Percentiles rank a stretch among this genome's conserved stretches.
Evolutionary conservation across 2,329 filamentous ascomycete genomes (phyloP).

Genomic region (Fusarium sulawesiense): DNA sequence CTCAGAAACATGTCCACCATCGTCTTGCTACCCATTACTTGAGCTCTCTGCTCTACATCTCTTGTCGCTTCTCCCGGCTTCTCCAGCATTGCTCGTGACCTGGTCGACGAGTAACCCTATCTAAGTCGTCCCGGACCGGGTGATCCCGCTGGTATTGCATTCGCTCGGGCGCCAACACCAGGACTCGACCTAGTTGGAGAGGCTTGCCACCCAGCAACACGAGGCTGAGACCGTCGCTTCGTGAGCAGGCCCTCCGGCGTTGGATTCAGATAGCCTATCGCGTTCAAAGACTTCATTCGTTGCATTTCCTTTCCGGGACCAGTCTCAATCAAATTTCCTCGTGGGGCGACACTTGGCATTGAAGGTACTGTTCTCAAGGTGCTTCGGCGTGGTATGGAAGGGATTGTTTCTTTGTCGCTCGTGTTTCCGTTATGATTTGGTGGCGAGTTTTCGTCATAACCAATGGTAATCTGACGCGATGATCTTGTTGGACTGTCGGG

Average conservation of each 20-base stretch:
- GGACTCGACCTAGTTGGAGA: constrained; percentile 49
- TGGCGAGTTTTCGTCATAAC: constrained; percentile 36
- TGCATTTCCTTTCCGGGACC: constrained; percentile 13
- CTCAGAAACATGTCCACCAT: constrained; percentile 68
- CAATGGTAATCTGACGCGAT: not conserved
- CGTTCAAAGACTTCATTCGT: constrained; percentile 45
- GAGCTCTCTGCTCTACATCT: constrained; percentile 45
- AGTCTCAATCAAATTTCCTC: not conserved
- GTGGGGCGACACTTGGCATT: constrained; percentile 32
- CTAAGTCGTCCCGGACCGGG: constrained; percentile 2
- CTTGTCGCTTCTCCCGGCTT: not conserved
- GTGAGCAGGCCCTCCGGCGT: constrained; percentile 33
- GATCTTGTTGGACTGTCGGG: not conserved
- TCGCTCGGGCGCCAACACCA: constrained; percentile 24
- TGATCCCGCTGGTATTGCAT: constrained; percentile 18
- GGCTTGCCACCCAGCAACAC: constrained; percentile 26
- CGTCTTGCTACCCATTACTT: constrained; percentile 58
- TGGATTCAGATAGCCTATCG: constrained; percentile 29
- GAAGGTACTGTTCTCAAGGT: constrained; percentile 45
- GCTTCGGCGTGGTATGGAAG: constrained; percentile 33
- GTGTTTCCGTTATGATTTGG: constrained; percentile 4
- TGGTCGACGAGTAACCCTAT: constrained; percentile 16
- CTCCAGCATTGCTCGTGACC: constrained; percentile 1
- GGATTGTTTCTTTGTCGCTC: not conserved
- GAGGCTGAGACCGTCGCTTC: constrained; percentile 39